Evolutionary conservation across 805 yeast genomes (phyloP).

Genomic region (Zygoascus ofunaensis): DNA sequence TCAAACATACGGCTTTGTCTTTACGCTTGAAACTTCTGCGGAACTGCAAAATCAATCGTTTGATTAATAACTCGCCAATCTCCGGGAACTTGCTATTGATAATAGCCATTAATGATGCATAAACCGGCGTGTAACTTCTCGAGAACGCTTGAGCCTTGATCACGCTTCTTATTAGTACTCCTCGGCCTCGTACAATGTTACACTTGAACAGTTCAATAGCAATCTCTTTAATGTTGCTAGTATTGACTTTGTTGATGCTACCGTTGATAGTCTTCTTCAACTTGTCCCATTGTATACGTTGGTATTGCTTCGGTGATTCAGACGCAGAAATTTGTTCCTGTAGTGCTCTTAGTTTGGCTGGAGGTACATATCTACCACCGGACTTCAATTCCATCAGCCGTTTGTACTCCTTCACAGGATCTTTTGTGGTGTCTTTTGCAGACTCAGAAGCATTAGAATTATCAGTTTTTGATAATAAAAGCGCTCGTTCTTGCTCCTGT

Average conservation of each 20-base stretch:
- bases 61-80: slow-evolving; percentile 49
- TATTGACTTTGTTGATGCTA: slow-evolving; percentile 38
- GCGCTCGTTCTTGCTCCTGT: background rate
- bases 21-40: slow-evolving; percentile 42
- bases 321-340: slow-evolving; percentile 29
- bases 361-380: slow-evolving; percentile 47
- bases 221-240: slow-evolving; percentile 39
- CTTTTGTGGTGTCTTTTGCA: slow-evolving; percentile 4
- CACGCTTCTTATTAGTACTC: slow-evolving; percentile 47
- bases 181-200: slow-evolving; percentile 55
- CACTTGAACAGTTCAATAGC: slow-evolving; percentile 43
- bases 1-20: slow-evolving; percentile 37
- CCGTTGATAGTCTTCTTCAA: slow-evolving; percentile 41
- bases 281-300: slow-evolving; percentile 48
- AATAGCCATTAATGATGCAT: slow-evolving; percentile 49
- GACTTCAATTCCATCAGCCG: slow-evolving; percentile 32
- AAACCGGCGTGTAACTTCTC: slow-evolving; percentile 37
- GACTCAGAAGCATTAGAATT: background rate
- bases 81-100: slow-evolving; percentile 61
- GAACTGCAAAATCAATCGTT: slow-evolving; percentile 51
- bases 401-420: slow-evolving; percentile 31
- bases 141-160: slow-evolving; percentile 45
- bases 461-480: too few relatives aligned
- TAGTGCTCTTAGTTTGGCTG: slow-evolving; percentile 40
- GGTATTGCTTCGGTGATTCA: slow-evolving; percentile 35